Evolutionary conservation across 163 green algal genomes (phyloP).

Genomic region (Scenedesmus sp.): DNA sequence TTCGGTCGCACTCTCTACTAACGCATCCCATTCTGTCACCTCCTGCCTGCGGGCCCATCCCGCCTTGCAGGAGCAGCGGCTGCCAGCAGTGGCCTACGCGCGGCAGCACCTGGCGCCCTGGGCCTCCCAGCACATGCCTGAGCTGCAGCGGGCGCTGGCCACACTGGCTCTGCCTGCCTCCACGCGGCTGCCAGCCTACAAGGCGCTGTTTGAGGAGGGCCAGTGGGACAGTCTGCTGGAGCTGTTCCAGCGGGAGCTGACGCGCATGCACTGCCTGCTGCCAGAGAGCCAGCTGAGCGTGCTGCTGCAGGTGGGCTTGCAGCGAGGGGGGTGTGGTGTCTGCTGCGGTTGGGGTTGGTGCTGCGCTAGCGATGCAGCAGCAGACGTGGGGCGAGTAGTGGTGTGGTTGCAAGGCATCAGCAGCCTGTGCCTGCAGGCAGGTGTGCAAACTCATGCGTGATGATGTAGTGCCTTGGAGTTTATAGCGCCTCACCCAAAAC

Average conservation of each 20-base stretch:
- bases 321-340: background rate
- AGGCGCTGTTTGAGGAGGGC: constrained; percentile 63
- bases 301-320: constrained; percentile 86
- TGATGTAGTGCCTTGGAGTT: no score
- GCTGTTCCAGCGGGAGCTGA: constrained; percentile 87
- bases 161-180: constrained; percentile 80
- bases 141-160: constrained; percentile 89
- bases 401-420: no score
- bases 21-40: background rate
- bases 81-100: constrained; percentile 87
- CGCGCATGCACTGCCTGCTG: constrained; percentile 86
- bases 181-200: constrained; percentile 69
- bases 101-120: constrained; percentile 84
- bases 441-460: no score
- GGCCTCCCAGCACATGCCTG: constrained; percentile 70
- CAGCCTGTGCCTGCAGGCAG: background rate
- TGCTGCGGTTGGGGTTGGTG: no score
- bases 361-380: no score
- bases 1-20: no score
- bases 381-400: no score
- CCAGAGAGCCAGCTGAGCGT: constrained; percentile 82
- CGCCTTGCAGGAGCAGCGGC: constrained; percentile 52
- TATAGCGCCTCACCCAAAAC: no score
- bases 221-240: constrained; percentile 77
- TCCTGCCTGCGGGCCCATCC: constrained; percentile 32